phyloP scores from a whole-genome alignment of 2,329 filamentous ascomycete species.

The Kalmusia sp. region DNA sequence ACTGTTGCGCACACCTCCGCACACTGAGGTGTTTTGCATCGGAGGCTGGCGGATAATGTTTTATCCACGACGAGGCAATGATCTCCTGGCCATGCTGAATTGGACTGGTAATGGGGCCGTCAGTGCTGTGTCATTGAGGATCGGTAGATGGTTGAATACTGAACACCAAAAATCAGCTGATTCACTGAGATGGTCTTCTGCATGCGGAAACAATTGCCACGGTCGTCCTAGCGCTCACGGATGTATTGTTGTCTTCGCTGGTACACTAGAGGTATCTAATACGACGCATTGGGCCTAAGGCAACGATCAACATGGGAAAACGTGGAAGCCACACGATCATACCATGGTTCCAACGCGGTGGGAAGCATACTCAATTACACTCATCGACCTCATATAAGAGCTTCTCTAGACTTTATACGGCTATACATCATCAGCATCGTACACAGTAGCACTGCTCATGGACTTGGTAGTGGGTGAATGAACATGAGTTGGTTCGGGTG shows the following conservation, averaged over 20 bases:
- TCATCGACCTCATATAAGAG: too few species aligned
- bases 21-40: too few species aligned
- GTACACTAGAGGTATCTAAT: conserved; percentile 2
- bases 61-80: neutral
- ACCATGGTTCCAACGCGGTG: neutral
- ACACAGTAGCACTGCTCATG: too few species aligned
- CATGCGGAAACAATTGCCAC: neutral
- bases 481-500: neutral
- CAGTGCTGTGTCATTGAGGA: neutral
- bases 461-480: neutral
- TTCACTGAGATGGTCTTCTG: neutral
- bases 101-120: too few species aligned
- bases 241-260: neutral
- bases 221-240: neutral
- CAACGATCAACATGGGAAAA: conserved; percentile 1
- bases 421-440: too few species aligned
- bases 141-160: neutral
- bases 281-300: neutral
- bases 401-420: too few species aligned
- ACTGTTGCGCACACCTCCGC: neutral
- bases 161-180: neutral
- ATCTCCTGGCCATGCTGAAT: neutral
- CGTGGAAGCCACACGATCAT: conserved; percentile 4
- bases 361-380: too few species aligned
- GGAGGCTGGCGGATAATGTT: too few species aligned